phyloP scores from a whole-genome alignment of 2,329 filamentous ascomycete species.

The Ascochyta viciae-villosae region DNA sequence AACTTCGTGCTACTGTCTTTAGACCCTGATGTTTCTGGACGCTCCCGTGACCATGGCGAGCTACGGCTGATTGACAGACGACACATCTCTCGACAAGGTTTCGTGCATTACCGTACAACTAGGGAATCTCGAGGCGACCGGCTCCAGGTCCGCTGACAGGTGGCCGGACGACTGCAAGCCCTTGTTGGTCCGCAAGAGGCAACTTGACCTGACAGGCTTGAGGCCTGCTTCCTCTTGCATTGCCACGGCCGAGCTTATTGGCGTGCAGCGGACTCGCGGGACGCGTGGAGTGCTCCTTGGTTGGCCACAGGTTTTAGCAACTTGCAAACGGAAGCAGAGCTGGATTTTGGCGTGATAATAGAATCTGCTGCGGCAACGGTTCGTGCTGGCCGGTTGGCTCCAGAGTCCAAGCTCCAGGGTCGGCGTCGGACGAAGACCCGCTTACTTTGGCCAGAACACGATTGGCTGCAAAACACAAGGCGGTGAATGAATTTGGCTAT shows the following conservation, averaged over 20 bases:
- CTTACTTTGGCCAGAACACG: constrained; percentile 30
- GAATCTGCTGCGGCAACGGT: constrained; percentile 3
- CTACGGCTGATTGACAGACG: not conserved
- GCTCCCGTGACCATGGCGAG: not conserved
- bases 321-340: not conserved
- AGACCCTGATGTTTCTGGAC: not conserved
- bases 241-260: constrained; percentile 12
- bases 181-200: constrained; percentile 11
- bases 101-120: constrained; percentile 13
- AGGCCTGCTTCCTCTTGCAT: constrained; percentile 19
- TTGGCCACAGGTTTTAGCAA: not conserved
- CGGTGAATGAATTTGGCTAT: constrained; percentile 18
- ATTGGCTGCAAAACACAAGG: constrained; percentile 28
- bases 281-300: no score
- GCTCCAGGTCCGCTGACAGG: constrained; percentile 23
- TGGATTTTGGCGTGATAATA: constrained; percentile 1
- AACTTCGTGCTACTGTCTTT: not conserved
- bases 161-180: constrained; percentile 9
- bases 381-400: constrained; percentile 14
- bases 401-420: constrained; percentile 2
- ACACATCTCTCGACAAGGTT: not conserved
- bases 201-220: constrained; percentile 8
- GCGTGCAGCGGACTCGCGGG: not conserved
- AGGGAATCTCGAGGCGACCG: constrained; percentile 26
- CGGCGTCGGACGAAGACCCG: constrained; percentile 22